Percentiles rank a stretch among this genome's conserved stretches.
These are phyloP conservation scores for Biscogniauxia marginata DNA, from an alignment of 2,329 filamentous ascomycete genomes.

Conservation along the genomic window DNA sequence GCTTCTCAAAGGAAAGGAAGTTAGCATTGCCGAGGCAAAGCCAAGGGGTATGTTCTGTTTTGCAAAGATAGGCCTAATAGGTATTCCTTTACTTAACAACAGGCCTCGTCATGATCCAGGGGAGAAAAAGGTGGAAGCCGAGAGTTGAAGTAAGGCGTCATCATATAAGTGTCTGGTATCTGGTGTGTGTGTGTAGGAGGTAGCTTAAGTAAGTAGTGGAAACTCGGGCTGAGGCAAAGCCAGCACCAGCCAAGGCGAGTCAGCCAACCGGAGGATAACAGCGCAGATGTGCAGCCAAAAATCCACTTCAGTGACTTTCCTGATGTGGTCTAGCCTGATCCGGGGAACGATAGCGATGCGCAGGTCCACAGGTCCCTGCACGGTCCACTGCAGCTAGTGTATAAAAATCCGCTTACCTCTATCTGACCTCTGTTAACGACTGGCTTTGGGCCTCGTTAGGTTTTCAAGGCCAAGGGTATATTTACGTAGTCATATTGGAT, in stretches of 20 bases:
- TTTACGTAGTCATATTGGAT: background rate
- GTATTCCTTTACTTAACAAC: background rate
- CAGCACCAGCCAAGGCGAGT: background rate
- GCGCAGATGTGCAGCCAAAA: background rate
- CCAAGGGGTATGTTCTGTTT: background rate
- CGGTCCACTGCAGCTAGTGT: too few relatives aligned
- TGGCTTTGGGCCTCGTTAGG: background rate
- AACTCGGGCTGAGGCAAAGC: background rate
- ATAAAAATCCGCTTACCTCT: background rate
- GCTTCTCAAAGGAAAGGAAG: background rate
- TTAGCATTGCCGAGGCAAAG: background rate
- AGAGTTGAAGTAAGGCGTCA: background rate
- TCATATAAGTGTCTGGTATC: background rate
- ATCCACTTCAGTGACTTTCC: constrained; percentile 6
- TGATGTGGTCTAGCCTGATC: constrained; percentile 6
- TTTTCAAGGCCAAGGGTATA: background rate
- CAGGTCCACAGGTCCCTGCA: constrained; percentile 10
- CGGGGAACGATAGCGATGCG: constrained; percentile 13
- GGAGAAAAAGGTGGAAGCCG: background rate
- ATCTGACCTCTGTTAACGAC: background rate
- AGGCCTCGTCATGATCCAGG: background rate
- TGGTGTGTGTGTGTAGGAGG: background rate
- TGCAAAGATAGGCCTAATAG: background rate
- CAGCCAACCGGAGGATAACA: constrained; percentile 3
- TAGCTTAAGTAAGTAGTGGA: too few relatives aligned